A percentile compares a stretch with the other conserved stretches of the same genome.
Evolutionary conservation across 2,329 filamentous ascomycete genomes (phyloP).

Genomic region (Trichoderma sp.): DNA sequence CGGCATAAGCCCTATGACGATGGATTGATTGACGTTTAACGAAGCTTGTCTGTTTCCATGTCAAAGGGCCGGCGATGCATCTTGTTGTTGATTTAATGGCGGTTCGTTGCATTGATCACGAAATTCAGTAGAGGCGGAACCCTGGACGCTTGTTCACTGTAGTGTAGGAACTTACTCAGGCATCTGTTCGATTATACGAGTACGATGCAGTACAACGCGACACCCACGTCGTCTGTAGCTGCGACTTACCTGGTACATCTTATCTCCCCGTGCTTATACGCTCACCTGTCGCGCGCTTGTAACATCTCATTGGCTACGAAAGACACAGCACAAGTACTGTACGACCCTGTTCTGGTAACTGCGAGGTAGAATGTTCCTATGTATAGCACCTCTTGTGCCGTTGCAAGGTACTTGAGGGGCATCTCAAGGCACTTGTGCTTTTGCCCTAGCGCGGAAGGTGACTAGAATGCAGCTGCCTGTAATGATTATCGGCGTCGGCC

Average conservation of each 20-base stretch:
- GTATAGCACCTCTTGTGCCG: neutral
- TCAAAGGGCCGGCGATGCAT: neutral
- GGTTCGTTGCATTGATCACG: neutral
- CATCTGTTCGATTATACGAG: neutral
- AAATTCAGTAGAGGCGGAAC: neutral
- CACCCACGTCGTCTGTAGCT: neutral
- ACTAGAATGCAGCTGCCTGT: constrained; percentile 4
- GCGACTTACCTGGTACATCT: neutral
- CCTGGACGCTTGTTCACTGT: neutral
- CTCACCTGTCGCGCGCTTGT: neutral
- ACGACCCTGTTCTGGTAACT: neutral
- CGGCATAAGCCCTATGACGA: constrained; percentile 5
- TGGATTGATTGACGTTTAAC: neutral
- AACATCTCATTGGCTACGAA: neutral
- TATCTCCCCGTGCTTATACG: neutral
- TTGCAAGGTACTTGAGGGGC: neutral
- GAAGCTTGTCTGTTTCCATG: constrained; percentile 8
- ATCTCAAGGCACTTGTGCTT: neutral
- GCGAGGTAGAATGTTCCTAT: neutral
- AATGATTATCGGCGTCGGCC: constrained; percentile 2
- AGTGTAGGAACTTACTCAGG: neutral
- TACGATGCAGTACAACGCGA: neutral
- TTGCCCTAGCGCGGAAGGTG: constrained; percentile 15
- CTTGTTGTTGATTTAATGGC: neutral
- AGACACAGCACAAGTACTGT: neutral